Evolutionary conservation across 768 basidiomycete species (phyloP).

Genomic region (Trametes gibbosa): DNA sequence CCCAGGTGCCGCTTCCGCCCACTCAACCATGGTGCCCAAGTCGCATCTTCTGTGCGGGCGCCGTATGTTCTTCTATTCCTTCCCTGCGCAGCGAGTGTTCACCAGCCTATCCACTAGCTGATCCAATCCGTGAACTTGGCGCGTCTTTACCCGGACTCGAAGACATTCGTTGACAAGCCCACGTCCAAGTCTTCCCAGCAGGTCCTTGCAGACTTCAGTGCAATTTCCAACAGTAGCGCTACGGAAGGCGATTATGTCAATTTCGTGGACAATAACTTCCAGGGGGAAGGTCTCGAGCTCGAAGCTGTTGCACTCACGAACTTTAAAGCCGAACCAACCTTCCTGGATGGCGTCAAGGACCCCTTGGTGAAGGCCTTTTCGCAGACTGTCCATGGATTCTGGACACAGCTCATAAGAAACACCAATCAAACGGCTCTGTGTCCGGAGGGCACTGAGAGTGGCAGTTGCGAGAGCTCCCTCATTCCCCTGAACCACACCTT

Average conservation of each 20-base stretch:
- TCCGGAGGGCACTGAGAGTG: constrained; percentile 37
- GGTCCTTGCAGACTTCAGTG: constrained; percentile 68
- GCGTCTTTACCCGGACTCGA: constrained; percentile 69
- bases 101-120: constrained; percentile 41
- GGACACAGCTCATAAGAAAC: constrained; percentile 73
- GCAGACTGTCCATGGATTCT: constrained; percentile 80
- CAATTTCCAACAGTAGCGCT: constrained; percentile 39
- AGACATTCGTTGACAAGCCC: constrained; percentile 90
- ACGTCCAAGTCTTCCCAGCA: constrained; percentile 62
- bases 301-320: constrained; percentile 55
- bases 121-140: constrained; percentile 87
- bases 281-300: constrained; percentile 85
- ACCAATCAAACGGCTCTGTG: constrained; percentile 75
- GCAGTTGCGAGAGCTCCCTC: constrained; percentile 73
- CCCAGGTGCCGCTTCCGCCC: constrained; percentile 63
- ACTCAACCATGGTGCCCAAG: constrained; percentile 74
- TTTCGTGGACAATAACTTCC: constrained; percentile 75
- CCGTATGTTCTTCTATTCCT: constrained; percentile 43
- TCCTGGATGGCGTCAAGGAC: constrained; percentile 69
- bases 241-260: constrained; percentile 64
- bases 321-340: constrained; percentile 62
- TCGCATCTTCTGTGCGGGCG: constrained; percentile 78
- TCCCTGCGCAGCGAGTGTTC: not conserved
- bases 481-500: constrained; percentile 92
- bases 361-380: constrained; percentile 69